Percentiles rank a stretch among this genome's conserved stretches.
Conservation (phyloP, 1,139 yeast genomes). For the Cylindricascospora bacillispora region DNA sequence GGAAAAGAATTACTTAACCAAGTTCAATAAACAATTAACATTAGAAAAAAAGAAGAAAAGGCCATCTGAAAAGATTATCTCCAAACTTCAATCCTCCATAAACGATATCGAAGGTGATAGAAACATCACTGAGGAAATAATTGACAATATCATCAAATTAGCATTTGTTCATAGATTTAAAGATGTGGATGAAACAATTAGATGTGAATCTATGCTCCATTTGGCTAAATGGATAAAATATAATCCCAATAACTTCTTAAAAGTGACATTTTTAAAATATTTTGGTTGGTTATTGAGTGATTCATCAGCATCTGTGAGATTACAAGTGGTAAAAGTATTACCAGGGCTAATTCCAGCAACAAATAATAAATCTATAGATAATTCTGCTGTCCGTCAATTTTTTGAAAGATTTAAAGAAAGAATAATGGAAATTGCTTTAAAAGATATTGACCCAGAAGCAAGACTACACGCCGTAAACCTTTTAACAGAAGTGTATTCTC, state of each 20-base stretch:
- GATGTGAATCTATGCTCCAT: constrained; percentile 53
- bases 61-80: constrained; percentile 28
- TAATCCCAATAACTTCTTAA: constrained; percentile 60
- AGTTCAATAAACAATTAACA: constrained; percentile 27
- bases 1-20: constrained; percentile 30
- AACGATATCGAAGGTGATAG: constrained; percentile 39
- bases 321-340: constrained; percentile 50
- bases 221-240: constrained; percentile 58
- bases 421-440: constrained; percentile 46
- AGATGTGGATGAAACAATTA: constrained; percentile 61
- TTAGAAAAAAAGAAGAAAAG: constrained; percentile 27
- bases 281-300: constrained; percentile 82
- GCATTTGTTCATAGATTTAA: constrained; percentile 69
- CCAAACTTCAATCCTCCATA: constrained; percentile 36
- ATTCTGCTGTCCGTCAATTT: constrained; percentile 49
- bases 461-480: constrained; percentile 41
- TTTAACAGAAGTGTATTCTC: constrained; percentile 40
- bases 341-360: constrained; percentile 31
- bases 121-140: constrained; percentile 39
- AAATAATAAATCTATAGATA: constrained; percentile 25
- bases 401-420: constrained; percentile 57
- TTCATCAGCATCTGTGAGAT: constrained; percentile 44
- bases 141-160: constrained; percentile 53
- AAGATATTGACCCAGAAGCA: constrained; percentile 42
- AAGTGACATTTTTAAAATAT: constrained; percentile 57